phyloP scores from a whole-genome alignment of 1,139 yeast species.

The Keqinozyma sinolaborantium region DNA sequence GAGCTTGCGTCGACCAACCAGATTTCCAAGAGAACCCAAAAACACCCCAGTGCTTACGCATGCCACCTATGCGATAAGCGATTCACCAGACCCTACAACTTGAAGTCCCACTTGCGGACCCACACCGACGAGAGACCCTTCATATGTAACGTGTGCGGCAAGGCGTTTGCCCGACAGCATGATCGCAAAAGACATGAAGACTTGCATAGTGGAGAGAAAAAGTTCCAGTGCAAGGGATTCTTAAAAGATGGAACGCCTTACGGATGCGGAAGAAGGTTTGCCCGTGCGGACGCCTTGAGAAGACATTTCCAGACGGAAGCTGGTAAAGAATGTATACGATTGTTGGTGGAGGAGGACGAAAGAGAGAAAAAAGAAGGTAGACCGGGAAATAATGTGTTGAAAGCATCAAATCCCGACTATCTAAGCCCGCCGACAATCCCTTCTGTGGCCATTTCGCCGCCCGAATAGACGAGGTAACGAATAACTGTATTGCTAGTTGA shows the following conservation, averaged over 20 bases:
- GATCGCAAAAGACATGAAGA: conserved; percentile 94
- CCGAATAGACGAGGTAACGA: too few species aligned
- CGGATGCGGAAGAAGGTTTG: conserved; percentile 94
- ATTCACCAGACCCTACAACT: conserved; percentile 88
- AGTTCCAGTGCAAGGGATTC: conserved; percentile 77
- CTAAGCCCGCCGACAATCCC: conserved; percentile 18
- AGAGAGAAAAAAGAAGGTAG: conserved; percentile 13
- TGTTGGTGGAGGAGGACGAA: conserved; percentile 64
- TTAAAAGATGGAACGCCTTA: conserved; percentile 63
- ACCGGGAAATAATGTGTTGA: background rate
- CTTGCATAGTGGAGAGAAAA: conserved; percentile 86
- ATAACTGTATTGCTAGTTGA: too few species aligned
- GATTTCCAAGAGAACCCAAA: conserved; percentile 56
- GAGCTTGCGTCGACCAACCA: conserved; percentile 57
- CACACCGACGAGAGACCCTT: conserved; percentile 95
- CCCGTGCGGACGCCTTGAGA: conserved; percentile 92
- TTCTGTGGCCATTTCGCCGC: conserved; percentile 38
- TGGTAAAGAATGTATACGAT: conserved; percentile 78
- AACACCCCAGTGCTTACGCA: conserved; percentile 75
- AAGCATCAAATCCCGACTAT: background rate
- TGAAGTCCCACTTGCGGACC: conserved; percentile 86
- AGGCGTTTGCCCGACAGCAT: conserved; percentile 94
- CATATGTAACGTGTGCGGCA: conserved; percentile 81
- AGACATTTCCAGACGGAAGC: conserved; percentile 94
- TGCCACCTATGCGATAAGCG: conserved; percentile 84